phyloP scores from a whole-genome alignment of 352 stramenopile genomes.

The Pythium rhizo-oryzae region DNA sequence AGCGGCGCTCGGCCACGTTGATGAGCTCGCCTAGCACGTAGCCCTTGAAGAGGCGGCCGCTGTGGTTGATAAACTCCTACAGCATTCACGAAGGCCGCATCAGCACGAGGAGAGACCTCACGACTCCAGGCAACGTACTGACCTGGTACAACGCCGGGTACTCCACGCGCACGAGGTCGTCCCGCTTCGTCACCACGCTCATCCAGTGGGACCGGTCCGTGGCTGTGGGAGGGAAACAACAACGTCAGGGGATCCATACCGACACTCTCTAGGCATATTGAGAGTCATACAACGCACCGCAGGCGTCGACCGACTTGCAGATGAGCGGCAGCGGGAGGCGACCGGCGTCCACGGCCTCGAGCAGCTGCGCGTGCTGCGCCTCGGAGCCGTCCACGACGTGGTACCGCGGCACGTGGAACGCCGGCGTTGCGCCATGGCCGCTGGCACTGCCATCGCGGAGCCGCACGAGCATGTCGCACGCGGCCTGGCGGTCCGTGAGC shows the following conservation, averaged over 20 bases:
- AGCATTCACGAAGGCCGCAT: background rate
- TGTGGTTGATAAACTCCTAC: slow-evolving; percentile 87
- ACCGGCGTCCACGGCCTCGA: slow-evolving; percentile 41
- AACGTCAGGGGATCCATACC: background rate
- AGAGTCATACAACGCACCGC: too few relatives aligned
- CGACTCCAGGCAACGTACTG: background rate
- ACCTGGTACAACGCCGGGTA: slow-evolving; percentile 76
- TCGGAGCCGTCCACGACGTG: slow-evolving; percentile 39
- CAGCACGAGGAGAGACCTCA: background rate
- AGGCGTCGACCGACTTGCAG: slow-evolving; percentile 85
- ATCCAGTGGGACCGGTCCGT: slow-evolving; percentile 85
- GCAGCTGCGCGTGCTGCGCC: slow-evolving; percentile 41
- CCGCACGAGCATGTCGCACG: slow-evolving; percentile 52
- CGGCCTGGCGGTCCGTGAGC: slow-evolving; percentile 68
- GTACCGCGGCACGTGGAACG: slow-evolving; percentile 61
- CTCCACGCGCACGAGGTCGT: slow-evolving; percentile 60
- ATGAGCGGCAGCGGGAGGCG: slow-evolving; percentile 65
- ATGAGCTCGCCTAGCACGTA: slow-evolving; percentile 82
- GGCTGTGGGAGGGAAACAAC: slow-evolving; percentile 29
- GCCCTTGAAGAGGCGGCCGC: slow-evolving; percentile 76
- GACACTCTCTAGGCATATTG: too few relatives aligned
- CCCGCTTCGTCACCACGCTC: slow-evolving; percentile 71
- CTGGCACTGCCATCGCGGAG: slow-evolving; percentile 17
- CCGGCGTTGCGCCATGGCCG: slow-evolving; percentile 1
- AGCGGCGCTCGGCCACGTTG: slow-evolving; percentile 74